These are phyloP conservation scores for Leccinum proliferum DNA, from an alignment of 1,284 basidiomycete genomes.

Conservation along the genomic window DNA sequence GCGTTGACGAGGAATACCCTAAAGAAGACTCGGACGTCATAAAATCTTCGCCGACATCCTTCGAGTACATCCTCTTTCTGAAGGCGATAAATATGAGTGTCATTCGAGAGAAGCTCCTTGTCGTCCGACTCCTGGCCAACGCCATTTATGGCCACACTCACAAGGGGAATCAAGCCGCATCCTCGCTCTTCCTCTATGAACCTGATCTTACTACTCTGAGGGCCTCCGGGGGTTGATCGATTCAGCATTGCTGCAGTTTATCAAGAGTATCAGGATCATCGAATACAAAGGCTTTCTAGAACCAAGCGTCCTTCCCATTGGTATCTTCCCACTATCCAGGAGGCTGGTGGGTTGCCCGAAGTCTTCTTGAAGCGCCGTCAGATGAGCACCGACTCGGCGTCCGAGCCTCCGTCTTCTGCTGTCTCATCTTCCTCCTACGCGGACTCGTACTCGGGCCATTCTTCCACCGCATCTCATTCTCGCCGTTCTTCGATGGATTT, in stretches of 20 bases:
- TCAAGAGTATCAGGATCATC: constrained; percentile 75
- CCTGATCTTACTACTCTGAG: constrained; percentile 88
- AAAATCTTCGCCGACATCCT: constrained; percentile 73
- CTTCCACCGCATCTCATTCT: too few species aligned
- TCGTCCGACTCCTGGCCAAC: constrained; percentile 81
- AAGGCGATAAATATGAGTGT: constrained; percentile 82
- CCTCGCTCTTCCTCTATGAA: constrained; percentile 90
- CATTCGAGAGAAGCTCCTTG: constrained; percentile 77
- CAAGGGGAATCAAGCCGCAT: constrained; percentile 57
- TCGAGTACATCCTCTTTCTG: constrained; percentile 70
- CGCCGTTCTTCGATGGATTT: too few species aligned
- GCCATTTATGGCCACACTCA: constrained; percentile 87
- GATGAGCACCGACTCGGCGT: too few species aligned
- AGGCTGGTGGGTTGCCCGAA: constrained; percentile 79
- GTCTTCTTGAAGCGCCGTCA: constrained; percentile 49
- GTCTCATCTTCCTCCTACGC: too few species aligned
- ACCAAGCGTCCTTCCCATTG: constrained; percentile 77
- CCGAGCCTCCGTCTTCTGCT: too few species aligned
- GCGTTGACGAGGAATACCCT: constrained; percentile 56
- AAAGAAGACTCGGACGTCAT: constrained; percentile 52
- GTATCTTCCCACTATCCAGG: constrained; percentile 88
- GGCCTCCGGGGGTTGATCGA: constrained; percentile 95
- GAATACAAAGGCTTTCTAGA: constrained; percentile 83
- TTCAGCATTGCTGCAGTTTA: constrained; percentile 78
- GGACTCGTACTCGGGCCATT: too few species aligned